These are phyloP conservation scores for Aspergillus melleus DNA, from an alignment of 2,329 filamentous ascomycete genomes.

Conservation along the genomic window DNA sequence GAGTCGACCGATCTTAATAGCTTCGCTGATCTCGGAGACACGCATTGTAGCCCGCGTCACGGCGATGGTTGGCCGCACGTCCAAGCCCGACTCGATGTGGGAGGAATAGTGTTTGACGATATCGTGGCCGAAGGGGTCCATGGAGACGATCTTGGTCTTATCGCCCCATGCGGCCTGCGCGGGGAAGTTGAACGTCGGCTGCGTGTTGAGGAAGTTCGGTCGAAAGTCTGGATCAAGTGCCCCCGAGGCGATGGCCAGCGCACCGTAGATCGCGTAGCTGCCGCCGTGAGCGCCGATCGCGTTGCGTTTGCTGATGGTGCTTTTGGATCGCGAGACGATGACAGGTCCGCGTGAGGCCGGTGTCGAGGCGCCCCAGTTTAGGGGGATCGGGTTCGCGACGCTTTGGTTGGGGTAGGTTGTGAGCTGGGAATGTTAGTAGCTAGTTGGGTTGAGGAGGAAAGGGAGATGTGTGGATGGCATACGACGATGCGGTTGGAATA, in stretches of 20 bases:
- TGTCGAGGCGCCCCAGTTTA: conserved; percentile 81
- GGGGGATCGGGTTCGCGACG: conserved; percentile 79
- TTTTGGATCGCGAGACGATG: conserved; percentile 59
- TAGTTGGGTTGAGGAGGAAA: not conserved
- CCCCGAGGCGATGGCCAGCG: conserved; percentile 83
- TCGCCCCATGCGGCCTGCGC: conserved; percentile 85
- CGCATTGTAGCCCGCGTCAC: conserved; percentile 90
- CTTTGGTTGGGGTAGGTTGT: conserved; percentile 88
- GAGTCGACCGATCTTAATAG: conserved; percentile 73
- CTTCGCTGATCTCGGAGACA: conserved; percentile 83
- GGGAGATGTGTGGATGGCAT: not conserved
- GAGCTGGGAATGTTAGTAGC: conserved; percentile 32
- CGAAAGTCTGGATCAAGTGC: conserved; percentile 78
- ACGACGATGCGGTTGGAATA: conserved; percentile 15
- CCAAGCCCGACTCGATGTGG: conserved; percentile 65
- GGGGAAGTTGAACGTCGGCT: conserved; percentile 81
- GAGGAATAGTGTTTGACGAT: conserved; percentile 74
- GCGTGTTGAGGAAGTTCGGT: conserved; percentile 75
- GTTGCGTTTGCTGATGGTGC: conserved; percentile 27
- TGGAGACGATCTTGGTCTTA: conserved; percentile 86
- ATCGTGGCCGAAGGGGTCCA: conserved; percentile 88
- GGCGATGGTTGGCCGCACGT: conserved; percentile 83
- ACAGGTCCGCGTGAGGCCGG: conserved; percentile 75
- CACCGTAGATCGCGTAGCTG: conserved; percentile 90
- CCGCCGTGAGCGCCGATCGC: conserved; percentile 72